Base-by-base conservation (phyloP, 805 yeast genomes). In the Kazachstania psychrophila region DNA sequence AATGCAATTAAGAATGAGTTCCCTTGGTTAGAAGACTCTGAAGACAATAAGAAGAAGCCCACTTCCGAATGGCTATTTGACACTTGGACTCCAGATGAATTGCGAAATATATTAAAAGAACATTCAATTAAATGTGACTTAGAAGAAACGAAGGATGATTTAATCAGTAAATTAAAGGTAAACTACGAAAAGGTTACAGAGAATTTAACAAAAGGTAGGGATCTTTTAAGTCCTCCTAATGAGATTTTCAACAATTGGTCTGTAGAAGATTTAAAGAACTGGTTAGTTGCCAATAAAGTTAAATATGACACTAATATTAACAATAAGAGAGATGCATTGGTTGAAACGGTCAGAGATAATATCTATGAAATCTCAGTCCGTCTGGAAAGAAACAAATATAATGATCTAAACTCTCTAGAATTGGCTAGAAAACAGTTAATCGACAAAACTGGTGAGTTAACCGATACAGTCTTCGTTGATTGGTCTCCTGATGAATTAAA, bases 401-500 rank as follows among this genome's bases (percentile, higher is more conserved):
- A 56, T 10, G 41, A 66, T n/a, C 47, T 72, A 35, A 63, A 65
- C 31, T 58, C 67, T 2, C 48, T 73, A 34, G 58, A 67, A 36
- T 42, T 66, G 30, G 52, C 64, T 9, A 49, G 57, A 30, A 55
- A 58, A 35, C 47, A 59, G 6, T 43, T 66, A 3, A 61, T 61
- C 35, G 69, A 68, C 39, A 61, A 60, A 34, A 51, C 60, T 11
- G 69, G 68, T 13, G 39, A 57, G 20, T 47, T 69, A 40, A 67
- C 64, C 44, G 68, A 65, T 25, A 64, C 64, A 26, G 57, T 69
- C 15, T 68, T 74, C 51, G 63, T 72, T 40, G 56, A 64, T 13
- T 75, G 80, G 80, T 56, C 73, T 3, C 62, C 69, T 18, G 61
- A 68, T 4, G 81, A 77, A 47, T 55, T 78, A 40, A 60, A 65